Evolutionary conservation across 2,329 filamentous ascomycete genomes (phyloP).

Genomic region (Teratosphaeria destructans): DNA sequence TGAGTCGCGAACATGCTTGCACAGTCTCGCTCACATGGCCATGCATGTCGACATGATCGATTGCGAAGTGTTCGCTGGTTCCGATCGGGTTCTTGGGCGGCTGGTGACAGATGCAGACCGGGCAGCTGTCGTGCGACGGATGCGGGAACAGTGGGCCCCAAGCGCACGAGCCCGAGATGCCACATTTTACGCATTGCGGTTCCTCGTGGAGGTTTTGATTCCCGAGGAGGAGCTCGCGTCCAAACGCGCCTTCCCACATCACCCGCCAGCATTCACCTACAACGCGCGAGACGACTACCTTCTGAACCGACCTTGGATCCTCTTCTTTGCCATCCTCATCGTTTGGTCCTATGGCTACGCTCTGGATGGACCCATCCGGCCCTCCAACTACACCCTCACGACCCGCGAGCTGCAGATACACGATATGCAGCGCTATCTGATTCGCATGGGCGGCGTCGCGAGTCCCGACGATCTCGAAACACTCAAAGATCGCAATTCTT

Average conservation of each 20-base stretch:
- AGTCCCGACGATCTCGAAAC: conserved; percentile 68
- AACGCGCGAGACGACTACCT: conserved; percentile 79
- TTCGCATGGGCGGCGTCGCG: conserved; percentile 58
- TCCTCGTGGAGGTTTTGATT: conserved; percentile 73
- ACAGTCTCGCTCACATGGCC: conserved; percentile 92
- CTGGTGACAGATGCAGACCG: conserved; percentile 77
- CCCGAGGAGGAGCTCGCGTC: conserved; percentile 39
- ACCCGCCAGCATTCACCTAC: conserved; percentile 46
- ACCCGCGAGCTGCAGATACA: conserved; percentile 56
- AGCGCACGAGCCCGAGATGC: conserved; percentile 82
- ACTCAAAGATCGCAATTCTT: conserved; percentile 68
- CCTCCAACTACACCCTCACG: conserved; percentile 36
- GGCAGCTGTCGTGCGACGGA: conserved; percentile 65
- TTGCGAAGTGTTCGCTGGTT: conserved; percentile 88
- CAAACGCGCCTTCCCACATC: conserved; percentile 8
- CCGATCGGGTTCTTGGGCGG: conserved; percentile 72
- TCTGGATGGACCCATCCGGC: conserved; percentile 59
- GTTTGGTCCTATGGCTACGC: conserved; percentile 95
- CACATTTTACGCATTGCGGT: conserved; percentile 82
- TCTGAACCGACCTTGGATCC: conserved; percentile 85
- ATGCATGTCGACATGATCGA: conserved; percentile 98
- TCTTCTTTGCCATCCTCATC: conserved; percentile 85
- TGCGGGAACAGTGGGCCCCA: conserved; percentile 83
- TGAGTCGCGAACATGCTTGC: conserved; percentile 78
- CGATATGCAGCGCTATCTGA: conserved; percentile 72